Conservation (phyloP, 139 green algal genomes). For the Microglena sp. region DNA sequence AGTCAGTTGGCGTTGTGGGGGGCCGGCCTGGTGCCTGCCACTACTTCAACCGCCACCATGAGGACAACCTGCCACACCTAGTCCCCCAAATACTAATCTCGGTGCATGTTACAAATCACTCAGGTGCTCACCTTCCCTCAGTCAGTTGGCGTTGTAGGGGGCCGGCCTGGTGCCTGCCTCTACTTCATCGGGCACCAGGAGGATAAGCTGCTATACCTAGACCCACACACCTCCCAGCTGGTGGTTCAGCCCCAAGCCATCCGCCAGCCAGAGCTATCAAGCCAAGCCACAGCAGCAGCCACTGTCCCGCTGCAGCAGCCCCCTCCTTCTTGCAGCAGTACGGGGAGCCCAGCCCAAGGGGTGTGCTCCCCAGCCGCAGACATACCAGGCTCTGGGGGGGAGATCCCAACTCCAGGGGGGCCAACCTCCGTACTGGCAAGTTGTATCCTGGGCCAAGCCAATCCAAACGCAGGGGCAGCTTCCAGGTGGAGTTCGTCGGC, state of each 20-base stretch:
- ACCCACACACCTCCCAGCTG: slow-evolving; percentile 66
- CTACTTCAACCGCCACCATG: slow-evolving; percentile 80
- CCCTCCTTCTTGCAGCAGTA: neutral
- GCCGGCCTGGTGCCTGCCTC: slow-evolving; percentile 65
- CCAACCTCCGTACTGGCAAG: too few species aligned
- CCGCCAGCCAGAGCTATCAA: too few species aligned
- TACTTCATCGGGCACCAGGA: slow-evolving; percentile 78
- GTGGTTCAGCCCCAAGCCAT: too few species aligned
- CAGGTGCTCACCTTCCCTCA: slow-evolving; percentile 63
- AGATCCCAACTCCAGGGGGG: too few species aligned
- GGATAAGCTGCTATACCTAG: slow-evolving; percentile 60
- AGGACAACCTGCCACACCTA: neutral
- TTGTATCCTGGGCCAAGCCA: too few species aligned
- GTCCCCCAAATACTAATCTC: too few species aligned
- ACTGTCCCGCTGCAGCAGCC: neutral
- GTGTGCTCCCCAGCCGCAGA: neutral
- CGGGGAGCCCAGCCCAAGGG: too few species aligned
- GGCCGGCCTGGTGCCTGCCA: slow-evolving; percentile 68
- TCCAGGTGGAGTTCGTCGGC: neutral
- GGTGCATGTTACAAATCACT: too few species aligned
- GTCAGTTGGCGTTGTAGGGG: slow-evolving; percentile 81
- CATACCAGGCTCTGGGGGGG: too few species aligned
- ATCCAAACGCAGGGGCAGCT: too few species aligned
- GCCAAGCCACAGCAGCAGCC: too few species aligned
- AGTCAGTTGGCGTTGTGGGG: slow-evolving; percentile 83